Conservation (phyloP, 768 basidiomycete genomes). For the Melanogaster broomeanus region DNA sequence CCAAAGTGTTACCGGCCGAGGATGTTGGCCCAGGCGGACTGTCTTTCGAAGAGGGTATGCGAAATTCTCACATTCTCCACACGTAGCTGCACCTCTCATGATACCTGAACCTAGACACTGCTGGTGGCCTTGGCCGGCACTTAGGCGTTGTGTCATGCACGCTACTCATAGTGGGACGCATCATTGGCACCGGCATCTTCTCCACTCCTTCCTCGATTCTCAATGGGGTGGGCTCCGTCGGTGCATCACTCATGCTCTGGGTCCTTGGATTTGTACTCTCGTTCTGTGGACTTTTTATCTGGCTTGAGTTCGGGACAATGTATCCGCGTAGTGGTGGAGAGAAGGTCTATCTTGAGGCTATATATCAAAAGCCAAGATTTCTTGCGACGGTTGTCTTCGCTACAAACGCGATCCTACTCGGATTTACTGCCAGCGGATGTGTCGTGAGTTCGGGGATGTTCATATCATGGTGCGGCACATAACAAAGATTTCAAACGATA, state of each 20-base stretch:
- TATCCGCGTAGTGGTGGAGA: constrained; percentile 63
- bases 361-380: constrained; percentile 48
- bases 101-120: constrained; percentile 37
- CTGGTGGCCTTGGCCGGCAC: constrained; percentile 60
- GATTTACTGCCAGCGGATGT: constrained; percentile 46
- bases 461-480: not conserved
- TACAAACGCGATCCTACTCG: constrained; percentile 45
- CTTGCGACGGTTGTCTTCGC: constrained; percentile 53
- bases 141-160: constrained; percentile 59
- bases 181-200: constrained; percentile 69
- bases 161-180: constrained; percentile 55
- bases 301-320: constrained; percentile 67
- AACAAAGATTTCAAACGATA: constrained; percentile 1
- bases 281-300: constrained; percentile 60
- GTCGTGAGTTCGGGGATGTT: constrained; percentile 38
- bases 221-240: constrained; percentile 54
- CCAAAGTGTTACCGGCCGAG: constrained; percentile 6
- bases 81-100: not conserved
- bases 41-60: constrained; percentile 50
- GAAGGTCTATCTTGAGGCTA: constrained; percentile 61
- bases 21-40: constrained; percentile 42
- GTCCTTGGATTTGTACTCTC: constrained; percentile 60
- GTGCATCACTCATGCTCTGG: constrained; percentile 65
- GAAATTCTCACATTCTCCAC: not conserved
- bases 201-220: constrained; percentile 63